Evolutionary conservation across 2,329 filamentous ascomycete genomes (phyloP), one percentile per base, ranked within the genome.

Genomic region (Davidsoniella eucalypti): DNA sequence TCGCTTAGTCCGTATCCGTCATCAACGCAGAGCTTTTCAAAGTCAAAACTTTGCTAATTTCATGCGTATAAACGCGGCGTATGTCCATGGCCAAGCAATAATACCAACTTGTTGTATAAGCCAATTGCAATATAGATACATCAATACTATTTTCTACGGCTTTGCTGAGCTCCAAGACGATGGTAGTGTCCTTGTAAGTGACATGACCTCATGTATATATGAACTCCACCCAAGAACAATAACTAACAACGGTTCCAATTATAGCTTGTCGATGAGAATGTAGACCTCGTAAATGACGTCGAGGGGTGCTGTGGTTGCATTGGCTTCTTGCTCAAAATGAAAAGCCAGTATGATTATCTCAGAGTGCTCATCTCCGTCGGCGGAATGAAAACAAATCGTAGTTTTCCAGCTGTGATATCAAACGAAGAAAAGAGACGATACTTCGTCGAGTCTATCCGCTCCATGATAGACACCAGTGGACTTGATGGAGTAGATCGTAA

Each of bases 401-500:
- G 40, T 23, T 44, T 51, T 18, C 29, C 21, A n/a, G 16, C 14
- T 5, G 43, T 46, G 6, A 21, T 25, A 3, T 36, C 33, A 14
- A 36, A 41, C 21, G 33, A 33, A 2, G 12, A 16, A 14, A 38
- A 44, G 14, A 36, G 49, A 18, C 17, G 39, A 14, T n/a, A 10
- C n/a, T 46, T 51, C 21, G 21, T 21, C 14, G 16, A 45, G 7
- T 17, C 36, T 10, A 21, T 38, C 6, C 42, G 44, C 12, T 21
- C 17, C 8, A 45, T 46, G 21, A 21, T 51, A 18, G 18, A 39
- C 10, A 38, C 16, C 23, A 37, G 33, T 17, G 49, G 43, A 3
- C 26, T 51, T 17, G 49, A 51, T n/a, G 49, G 49, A 5, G 45
- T 51, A 18, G 49, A 51, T n/a, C 44, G 49, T 51, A 41, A 51